Base-by-base conservation (phyloP, 345 rosid species). In the Eucalyptus camaldulensis region DNA sequence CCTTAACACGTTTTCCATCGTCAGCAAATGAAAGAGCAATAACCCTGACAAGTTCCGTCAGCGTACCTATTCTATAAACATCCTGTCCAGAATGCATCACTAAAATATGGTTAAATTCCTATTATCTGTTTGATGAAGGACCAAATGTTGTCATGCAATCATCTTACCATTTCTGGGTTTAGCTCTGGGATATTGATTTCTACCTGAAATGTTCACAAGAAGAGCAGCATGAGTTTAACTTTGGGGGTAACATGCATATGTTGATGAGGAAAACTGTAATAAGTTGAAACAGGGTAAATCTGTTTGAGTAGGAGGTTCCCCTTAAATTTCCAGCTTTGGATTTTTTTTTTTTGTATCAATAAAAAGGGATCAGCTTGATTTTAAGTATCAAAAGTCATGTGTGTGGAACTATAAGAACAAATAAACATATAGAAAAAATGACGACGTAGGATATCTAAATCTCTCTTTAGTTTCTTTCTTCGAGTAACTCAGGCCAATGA, bases 1-100 rank as follows among this genome's bases (percentile, higher is more conserved):
- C 99, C 99, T 97, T 96, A 88, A 97, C 99, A 93, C 92, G 93
- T 93, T 96, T 97, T 81, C 99, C 99, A 92, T 97, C 99, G 89
- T 96, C 98, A 60, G 99, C 96, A 93, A 96, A 97, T 88, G 98
- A 93, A 90, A 97, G 97, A 91, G 98, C 97, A 89, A 97, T 90
- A 88, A 88, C 90, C 80, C 98, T 95, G 88, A 96, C 96, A 87
- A 96, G 99, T 93, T 97, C 99, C 96, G 96, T 95, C 91, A 97
- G 93, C 33, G 99, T 96, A 89, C 99, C 99, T 92, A 97, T 97
- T 90, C 99, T 95, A 93, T 96, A 97, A 91, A 97, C 99, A 91
- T 97, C 99, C 99, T 96, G 96, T 67, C 49, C 88, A 94, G 89
- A 81, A 91, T 31, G 31, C 43, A 83, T 44, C 67, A 45, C 31